Evolutionary conservation across 768 basidiomycete genomes (phyloP).

Genomic region (Calocybe cyanea): DNA sequence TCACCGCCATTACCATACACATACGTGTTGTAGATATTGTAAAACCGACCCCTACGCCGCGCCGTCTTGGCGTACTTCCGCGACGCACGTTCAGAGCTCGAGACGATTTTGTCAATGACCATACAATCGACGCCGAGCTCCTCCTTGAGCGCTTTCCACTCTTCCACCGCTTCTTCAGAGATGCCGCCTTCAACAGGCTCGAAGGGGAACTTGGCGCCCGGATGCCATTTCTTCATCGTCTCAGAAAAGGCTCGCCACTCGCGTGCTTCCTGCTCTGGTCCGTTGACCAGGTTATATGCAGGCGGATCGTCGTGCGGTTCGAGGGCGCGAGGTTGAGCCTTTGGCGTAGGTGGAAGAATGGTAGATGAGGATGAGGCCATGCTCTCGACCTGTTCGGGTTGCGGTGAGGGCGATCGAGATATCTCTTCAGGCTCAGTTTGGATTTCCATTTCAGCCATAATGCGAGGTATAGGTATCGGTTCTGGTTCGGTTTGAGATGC

Average conservation of each 20-base stretch:
- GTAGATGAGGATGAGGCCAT: conserved; percentile 74
- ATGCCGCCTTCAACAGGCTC: conserved; percentile 48
- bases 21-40: conserved; percentile 84
- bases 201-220: conserved; percentile 47
- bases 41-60: conserved; percentile 54
- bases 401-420: conserved; percentile 45
- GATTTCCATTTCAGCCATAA: conserved; percentile 53
- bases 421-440: conserved; percentile 52
- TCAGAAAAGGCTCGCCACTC: conserved; percentile 53
- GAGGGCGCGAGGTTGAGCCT: conserved; percentile 33
- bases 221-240: conserved; percentile 68
- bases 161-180: conserved; percentile 63
- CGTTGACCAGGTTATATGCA: conserved; percentile 61
- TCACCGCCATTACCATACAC: conserved; percentile 40
- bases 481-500: conserved; percentile 30
- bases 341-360: conserved; percentile 67
- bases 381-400: conserved; percentile 43
- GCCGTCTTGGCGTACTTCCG: conserved; percentile 17
- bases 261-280: conserved; percentile 46
- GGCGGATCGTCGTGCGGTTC: conserved; percentile 62
- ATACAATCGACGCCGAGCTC: conserved; percentile 75
- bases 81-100: conserved; percentile 22
- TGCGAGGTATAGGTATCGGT: conserved; percentile 31
- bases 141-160: conserved; percentile 77
- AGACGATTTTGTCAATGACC: conserved; percentile 73